Percentiles rank a stretch among this genome's conserved stretches.
Evolutionary conservation across 192 early-diverging fungal genomes (phyloP).

Genomic region (Backusella macrospora): DNA sequence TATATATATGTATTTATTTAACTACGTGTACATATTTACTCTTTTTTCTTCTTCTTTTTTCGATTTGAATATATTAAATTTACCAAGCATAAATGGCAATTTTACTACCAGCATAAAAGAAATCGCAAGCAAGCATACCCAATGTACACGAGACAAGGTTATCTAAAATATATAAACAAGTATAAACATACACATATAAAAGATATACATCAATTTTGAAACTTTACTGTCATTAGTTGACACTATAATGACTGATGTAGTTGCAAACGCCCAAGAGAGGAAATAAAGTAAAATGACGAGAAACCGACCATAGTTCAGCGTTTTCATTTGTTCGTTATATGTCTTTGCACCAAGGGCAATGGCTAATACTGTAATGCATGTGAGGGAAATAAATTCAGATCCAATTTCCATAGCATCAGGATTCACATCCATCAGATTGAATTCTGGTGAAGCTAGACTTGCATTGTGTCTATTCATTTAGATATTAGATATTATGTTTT

Average conservation of each 20-base stretch:
- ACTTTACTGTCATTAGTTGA: constrained; percentile 49
- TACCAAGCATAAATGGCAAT: constrained; percentile 45
- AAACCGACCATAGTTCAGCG: constrained; percentile 48
- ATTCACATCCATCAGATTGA: neutral
- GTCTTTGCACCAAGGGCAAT: constrained; percentile 46
- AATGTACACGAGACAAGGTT: constrained; percentile 44
- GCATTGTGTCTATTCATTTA: neutral
- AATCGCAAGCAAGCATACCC: constrained; percentile 43
- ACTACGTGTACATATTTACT: no score
- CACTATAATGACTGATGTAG: constrained; percentile 41
- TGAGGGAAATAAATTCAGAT: constrained; percentile 44
- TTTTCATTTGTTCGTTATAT: constrained; percentile 38
- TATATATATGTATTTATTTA: neutral
- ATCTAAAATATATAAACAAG: constrained; percentile 8
- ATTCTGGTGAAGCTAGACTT: neutral
- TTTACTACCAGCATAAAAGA: constrained; percentile 50
- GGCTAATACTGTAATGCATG: constrained; percentile 46
- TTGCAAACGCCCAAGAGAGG: constrained; percentile 48
- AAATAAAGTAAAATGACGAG: constrained; percentile 47
- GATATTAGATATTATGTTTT: neutral
- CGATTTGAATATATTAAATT: neutral
- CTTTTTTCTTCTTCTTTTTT: no score
- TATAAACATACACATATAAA: neutral
- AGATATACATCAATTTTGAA: neutral
- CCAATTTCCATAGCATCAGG: constrained; percentile 40